Evolutionary conservation across 768 basidiomycete genomes (phyloP).

Genomic region (Collybiopsis confluens): DNA sequence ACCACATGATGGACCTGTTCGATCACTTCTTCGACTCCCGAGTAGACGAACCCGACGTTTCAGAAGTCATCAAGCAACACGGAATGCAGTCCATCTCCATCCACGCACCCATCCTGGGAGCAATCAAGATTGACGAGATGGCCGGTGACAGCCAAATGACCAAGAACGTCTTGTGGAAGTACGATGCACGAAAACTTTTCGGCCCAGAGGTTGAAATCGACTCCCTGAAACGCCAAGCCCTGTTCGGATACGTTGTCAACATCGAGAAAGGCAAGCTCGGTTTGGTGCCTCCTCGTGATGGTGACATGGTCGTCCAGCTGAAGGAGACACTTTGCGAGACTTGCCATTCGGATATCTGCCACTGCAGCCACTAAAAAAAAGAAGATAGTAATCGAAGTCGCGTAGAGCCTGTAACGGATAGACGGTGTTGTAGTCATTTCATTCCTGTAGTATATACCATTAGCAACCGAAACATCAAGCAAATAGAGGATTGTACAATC

Average conservation of each 20-base stretch:
- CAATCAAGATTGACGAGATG: slow-evolving; percentile 1
- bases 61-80: not conserved
- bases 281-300: not conserved
- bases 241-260: slow-evolving; percentile 7
- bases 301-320: slow-evolving; percentile 1
- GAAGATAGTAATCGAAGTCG: too few relatives aligned
- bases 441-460: too few relatives aligned
- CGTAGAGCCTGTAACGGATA: too few relatives aligned
- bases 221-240: slow-evolving; percentile 2
- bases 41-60: slow-evolving; percentile 1
- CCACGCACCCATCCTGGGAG: not conserved
- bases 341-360: not conserved
- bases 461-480: too few relatives aligned
- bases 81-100: slow-evolving; percentile 1
- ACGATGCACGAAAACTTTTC: not conserved
- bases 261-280: slow-evolving; percentile 1
- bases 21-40: slow-evolving; percentile 2
- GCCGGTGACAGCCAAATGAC: not conserved
- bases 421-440: too few relatives aligned
- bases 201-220: slow-evolving; percentile 5
- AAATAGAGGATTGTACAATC: too few relatives aligned
- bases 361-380: not conserved
- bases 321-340: not conserved
- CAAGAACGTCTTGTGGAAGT: slow-evolving; percentile 1
- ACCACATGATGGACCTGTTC: slow-evolving; percentile 4